Evolutionary conservation across 768 basidiomycete genomes (phyloP).

Genomic region (Mycena floridula): DNA sequence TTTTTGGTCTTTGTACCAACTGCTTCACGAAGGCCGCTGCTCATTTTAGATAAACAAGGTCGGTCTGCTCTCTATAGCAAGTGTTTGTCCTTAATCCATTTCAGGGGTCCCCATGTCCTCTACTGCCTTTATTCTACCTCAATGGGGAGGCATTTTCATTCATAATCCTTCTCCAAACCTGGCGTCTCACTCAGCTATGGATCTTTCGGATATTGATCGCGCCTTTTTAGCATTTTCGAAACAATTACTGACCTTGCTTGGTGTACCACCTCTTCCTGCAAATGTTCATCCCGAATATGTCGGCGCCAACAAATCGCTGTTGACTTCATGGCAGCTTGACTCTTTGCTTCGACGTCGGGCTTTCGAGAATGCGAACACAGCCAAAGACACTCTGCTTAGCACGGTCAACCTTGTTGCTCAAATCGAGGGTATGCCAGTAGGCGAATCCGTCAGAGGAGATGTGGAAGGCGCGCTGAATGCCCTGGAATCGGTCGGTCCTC

Average conservation of each 20-base stretch:
- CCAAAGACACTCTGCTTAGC: slow-evolving; percentile 71
- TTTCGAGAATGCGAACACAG: slow-evolving; percentile 59
- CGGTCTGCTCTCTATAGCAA: slow-evolving; percentile 4
- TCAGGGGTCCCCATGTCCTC: slow-evolving; percentile 44
- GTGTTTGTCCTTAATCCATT: neutral
- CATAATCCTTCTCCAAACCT: slow-evolving; percentile 47
- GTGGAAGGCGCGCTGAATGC: slow-evolving; percentile 64
- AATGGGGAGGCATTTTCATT: slow-evolving; percentile 89
- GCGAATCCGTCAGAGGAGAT: slow-evolving; percentile 65
- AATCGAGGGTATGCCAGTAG: slow-evolving; percentile 91
- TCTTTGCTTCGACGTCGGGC: slow-evolving; percentile 66
- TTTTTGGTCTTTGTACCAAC: slow-evolving; percentile 89
- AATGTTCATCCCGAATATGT: slow-evolving; percentile 30
- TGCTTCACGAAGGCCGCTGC: slow-evolving; percentile 56
- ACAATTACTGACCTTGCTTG: slow-evolving; percentile 79
- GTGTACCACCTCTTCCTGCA: slow-evolving; percentile 59
- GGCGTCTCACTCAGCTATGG: slow-evolving; percentile 28
- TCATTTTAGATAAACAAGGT: slow-evolving; percentile 55
- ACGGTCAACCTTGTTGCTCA: slow-evolving; percentile 81
- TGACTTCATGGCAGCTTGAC: slow-evolving; percentile 76
- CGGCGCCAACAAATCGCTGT: slow-evolving; percentile 8
- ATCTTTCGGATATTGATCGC: slow-evolving; percentile 36
- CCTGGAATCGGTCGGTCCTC: slow-evolving; percentile 60
- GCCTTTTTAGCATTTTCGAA: slow-evolving; percentile 59
- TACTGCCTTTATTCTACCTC: slow-evolving; percentile 81